Conservation (phyloP, 768 basidiomycete species). For the Neoboletus subvelutipes region DNA sequence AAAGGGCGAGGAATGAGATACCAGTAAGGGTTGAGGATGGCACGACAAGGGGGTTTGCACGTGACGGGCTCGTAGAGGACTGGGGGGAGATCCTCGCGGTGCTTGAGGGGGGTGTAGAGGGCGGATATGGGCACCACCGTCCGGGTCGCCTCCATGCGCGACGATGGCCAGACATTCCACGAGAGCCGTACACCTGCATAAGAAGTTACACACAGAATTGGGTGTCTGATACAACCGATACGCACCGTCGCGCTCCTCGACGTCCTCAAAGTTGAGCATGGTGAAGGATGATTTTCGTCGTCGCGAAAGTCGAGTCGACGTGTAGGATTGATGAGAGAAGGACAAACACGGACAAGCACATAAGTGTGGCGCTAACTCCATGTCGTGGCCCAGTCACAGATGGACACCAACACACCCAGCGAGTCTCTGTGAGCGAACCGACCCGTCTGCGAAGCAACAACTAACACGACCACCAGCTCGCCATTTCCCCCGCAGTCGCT, state of each 20-base stretch:
- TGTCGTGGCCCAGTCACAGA: background rate
- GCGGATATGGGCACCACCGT: slow-evolving; percentile 99
- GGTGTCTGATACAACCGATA: background rate
- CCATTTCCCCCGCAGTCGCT: background rate
- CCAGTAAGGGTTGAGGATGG: slow-evolving; percentile 98
- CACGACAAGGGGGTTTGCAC: slow-evolving; percentile 96
- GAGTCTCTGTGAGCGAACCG: background rate
- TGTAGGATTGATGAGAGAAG: slow-evolving; percentile 17
- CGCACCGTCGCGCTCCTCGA: slow-evolving; percentile 94
- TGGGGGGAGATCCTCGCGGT: slow-evolving; percentile 90
- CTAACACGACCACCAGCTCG: background rate
- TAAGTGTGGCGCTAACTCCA: background rate
- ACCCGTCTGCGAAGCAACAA: no score
- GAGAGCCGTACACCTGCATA: slow-evolving; percentile 83
- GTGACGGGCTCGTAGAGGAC: slow-evolving; percentile 98
- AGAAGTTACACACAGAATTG: background rate
- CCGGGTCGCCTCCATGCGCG: slow-evolving; percentile 95
- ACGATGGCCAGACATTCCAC: slow-evolving; percentile 99
- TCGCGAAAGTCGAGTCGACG: slow-evolving; percentile 28
- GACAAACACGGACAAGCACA: slow-evolving; percentile 24
- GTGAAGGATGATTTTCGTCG: slow-evolving; percentile 27
- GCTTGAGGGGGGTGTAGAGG: slow-evolving; percentile 93
- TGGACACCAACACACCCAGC: background rate
- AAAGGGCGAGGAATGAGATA: slow-evolving; percentile 35
- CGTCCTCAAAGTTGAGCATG: slow-evolving; percentile 92